Conservation (phyloP, 352 stramenopile genomes). For the Phytophthora litchii region DNA sequence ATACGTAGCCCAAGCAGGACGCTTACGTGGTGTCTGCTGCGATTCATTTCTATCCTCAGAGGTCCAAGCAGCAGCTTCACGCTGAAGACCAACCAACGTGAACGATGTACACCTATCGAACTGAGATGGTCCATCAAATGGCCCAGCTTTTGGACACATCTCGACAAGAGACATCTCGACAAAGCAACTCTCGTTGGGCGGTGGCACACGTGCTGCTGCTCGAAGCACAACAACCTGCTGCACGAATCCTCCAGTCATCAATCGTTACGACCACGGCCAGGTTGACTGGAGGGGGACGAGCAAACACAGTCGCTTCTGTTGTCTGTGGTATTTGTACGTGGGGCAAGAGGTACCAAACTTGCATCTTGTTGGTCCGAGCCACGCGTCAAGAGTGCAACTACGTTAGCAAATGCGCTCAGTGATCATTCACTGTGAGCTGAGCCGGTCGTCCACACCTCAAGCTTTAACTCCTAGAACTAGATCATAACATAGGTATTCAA, state of each 20-base stretch:
- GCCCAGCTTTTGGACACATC: slow-evolving; percentile 8
- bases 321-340: not conserved
- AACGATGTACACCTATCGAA: slow-evolving; percentile 2
- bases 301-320: not conserved
- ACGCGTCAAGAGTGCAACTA: slow-evolving; percentile 10
- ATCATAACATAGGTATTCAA: not conserved
- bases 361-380: slow-evolving; percentile 17
- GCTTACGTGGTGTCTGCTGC: not conserved
- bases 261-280: slow-evolving; percentile 1
- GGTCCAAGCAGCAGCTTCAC: slow-evolving; percentile 13
- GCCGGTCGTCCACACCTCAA: not conserved
- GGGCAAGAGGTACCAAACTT: not conserved
- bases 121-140: slow-evolving; percentile 14
- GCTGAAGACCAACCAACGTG: not conserved
- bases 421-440: slow-evolving; percentile 13
- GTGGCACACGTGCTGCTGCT: slow-evolving; percentile 10
- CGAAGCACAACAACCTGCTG: slow-evolving; percentile 16
- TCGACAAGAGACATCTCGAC: slow-evolving; percentile 18
- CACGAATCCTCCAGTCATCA: slow-evolving; percentile 6
- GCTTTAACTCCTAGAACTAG: not conserved
- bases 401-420: not conserved
- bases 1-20: not conserved
- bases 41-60: slow-evolving; percentile 11
- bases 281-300: slow-evolving; percentile 1
- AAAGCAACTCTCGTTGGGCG: slow-evolving; percentile 15